These are phyloP conservation scores for Scheffersomyces segobiensis DNA, from an alignment of 1,139 yeast species.

Conservation along the genomic window DNA sequence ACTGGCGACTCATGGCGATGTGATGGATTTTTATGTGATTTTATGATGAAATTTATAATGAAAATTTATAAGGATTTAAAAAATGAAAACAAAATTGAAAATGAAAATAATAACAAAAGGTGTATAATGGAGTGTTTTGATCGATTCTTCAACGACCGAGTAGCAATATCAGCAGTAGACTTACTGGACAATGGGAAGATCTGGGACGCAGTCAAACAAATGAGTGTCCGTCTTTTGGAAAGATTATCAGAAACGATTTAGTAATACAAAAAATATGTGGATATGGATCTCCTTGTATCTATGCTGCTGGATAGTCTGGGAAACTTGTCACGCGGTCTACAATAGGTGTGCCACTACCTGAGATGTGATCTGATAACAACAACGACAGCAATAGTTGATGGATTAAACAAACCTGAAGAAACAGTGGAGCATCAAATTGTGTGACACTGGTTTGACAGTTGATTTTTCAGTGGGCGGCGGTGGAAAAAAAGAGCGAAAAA, in stretches of 20 bases:
- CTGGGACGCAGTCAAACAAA: conserved; percentile 13
- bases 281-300: neutral
- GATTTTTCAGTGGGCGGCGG: neutral
- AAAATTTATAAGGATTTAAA: too few species aligned
- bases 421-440: neutral
- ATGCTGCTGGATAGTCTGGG: neutral
- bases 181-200: conserved; percentile 1
- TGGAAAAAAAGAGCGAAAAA: neutral
- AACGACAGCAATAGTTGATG: neutral
- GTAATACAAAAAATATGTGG: neutral
- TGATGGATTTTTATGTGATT: conserved; percentile 7
- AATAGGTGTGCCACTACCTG: neutral
- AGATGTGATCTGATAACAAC: neutral
- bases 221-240: conserved; percentile 20
- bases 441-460: neutral
- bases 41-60: neutral
- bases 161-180: neutral
- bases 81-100: conserved; percentile 3
- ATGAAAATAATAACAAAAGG: neutral
- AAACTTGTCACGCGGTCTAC: neutral
- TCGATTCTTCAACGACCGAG: neutral
- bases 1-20: conserved; percentile 51
- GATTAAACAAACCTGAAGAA: neutral
- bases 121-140: neutral
- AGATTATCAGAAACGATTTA: neutral